phyloP scores from a whole-genome alignment of 2,329 filamentous ascomycete genomes.

The Alternaria burnsii region DNA sequence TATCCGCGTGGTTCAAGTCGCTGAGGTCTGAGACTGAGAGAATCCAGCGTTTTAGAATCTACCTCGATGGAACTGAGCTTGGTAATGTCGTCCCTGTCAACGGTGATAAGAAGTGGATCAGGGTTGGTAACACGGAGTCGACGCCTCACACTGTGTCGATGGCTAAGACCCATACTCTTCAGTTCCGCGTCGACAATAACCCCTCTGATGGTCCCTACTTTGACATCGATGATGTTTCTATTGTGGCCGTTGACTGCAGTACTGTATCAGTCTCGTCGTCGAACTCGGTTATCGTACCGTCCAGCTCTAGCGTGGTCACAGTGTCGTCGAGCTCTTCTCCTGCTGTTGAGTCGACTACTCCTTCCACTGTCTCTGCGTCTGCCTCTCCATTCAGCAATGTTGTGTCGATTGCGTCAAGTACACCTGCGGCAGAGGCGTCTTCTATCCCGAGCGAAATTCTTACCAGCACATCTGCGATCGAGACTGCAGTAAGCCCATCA shows the following conservation, averaged over 20 bases:
- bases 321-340: neutral
- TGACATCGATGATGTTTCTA: neutral
- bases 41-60: slow-evolving; percentile 1
- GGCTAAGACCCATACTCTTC: neutral
- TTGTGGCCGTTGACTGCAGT: neutral
- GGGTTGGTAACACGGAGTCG: neutral
- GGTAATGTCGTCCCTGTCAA: neutral
- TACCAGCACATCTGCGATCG: neutral
- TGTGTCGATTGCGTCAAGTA: neutral
- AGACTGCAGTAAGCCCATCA: neutral
- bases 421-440: neutral
- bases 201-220: neutral
- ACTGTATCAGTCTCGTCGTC: neutral
- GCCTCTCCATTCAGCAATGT: neutral
- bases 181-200: neutral
- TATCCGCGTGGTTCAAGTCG: slow-evolving; percentile 1
- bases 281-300: neutral
- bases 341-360: neutral
- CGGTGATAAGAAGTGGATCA: neutral
- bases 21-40: neutral
- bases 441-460: neutral
- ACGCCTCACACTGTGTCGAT: neutral
- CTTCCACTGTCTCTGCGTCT: neutral
- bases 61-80: neutral
- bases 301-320: neutral